Percentiles rank a stretch among this genome's conserved stretches.
Evolutionary conservation across 1,284 basidiomycete genomes (phyloP).

Genomic region (Inonotus obliquus): DNA sequence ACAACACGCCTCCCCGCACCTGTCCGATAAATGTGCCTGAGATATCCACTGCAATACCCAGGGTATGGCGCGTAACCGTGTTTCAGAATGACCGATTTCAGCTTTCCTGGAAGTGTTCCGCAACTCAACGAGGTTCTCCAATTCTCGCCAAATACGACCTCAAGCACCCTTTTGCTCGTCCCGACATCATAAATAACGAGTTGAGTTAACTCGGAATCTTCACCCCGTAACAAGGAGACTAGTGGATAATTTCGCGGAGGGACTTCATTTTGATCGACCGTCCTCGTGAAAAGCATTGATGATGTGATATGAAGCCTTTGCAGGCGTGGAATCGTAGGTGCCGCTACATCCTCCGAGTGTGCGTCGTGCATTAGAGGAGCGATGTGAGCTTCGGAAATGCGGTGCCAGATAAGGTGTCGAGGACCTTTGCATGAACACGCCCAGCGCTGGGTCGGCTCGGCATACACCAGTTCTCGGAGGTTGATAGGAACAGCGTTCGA

Average conservation of each 20-base stretch:
- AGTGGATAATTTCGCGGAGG: no score
- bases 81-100: no score
- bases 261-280: no score
- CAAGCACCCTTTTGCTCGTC: not conserved
- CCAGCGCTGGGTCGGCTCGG: no score
- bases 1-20: no score
- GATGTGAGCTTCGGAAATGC: not conserved
- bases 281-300: no score
- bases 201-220: not conserved
- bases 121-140: not conserved
- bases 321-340: not conserved
- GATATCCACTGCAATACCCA: no score
- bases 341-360: no score
- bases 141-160: not conserved
- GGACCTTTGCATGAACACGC: no score
- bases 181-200: not conserved
- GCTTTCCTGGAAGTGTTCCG: not conserved
- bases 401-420: not conserved
- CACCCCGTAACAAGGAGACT: not conserved
- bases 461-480: not conserved
- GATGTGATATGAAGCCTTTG: not conserved
- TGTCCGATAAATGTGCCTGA: no score
- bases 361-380: not conserved
- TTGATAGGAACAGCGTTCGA: no score
- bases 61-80: no score